These are phyloP conservation scores for Cucurbita maxima DNA, from an alignment of 306 rosid genomes.

Conservation along the genomic window DNA sequence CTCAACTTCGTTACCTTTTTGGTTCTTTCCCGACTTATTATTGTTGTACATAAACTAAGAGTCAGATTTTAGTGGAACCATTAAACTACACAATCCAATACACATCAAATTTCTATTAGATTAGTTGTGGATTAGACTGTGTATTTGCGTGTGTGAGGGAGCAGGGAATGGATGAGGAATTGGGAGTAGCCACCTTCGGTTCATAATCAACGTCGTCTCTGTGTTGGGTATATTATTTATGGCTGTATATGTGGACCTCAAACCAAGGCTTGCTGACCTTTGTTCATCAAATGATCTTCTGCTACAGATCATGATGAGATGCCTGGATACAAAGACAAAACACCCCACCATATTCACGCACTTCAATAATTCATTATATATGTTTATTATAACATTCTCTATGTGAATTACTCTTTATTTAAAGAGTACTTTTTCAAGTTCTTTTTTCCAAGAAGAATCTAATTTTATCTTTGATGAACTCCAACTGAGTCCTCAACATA, in stretches of 20 bases:
- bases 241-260: not conserved
- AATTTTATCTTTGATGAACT: too few relatives aligned
- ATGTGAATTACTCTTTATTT: too few relatives aligned
- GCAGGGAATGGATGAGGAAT: not conserved
- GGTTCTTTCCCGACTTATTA: not conserved
- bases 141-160: too few relatives aligned
- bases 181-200: not conserved
- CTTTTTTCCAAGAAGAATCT: too few relatives aligned
- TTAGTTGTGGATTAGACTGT: too few relatives aligned
- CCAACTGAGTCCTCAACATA: not conserved
- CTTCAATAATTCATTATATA: not conserved
- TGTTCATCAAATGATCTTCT: not conserved
- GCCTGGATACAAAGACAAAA: too few relatives aligned
- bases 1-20: not conserved
- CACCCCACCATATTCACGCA: not conserved
- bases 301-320: too few relatives aligned
- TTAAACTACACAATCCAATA: not conserved
- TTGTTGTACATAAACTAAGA: not conserved
- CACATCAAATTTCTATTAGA: too few relatives aligned
- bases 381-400: too few relatives aligned
- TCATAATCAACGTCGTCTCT: not conserved
- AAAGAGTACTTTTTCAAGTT: too few relatives aligned
- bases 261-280: not conserved
- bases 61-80: not conserved
- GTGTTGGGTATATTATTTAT: not conserved